Evolutionary conservation across 108 stramenopile genomes (phyloP).

Genomic region (Stephanodiscus triporus): DNA sequence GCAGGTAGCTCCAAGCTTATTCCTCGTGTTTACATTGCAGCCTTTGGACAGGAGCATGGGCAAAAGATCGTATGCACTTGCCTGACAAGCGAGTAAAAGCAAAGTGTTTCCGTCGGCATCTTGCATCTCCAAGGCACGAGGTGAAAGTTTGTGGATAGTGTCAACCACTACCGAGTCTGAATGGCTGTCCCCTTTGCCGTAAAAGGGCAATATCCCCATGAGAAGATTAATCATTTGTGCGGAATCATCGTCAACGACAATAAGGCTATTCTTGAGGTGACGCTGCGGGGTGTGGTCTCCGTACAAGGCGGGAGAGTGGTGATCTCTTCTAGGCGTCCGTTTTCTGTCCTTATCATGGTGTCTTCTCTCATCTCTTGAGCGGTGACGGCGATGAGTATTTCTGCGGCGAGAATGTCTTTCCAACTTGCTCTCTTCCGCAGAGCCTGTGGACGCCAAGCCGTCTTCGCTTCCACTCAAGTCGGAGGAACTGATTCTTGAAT

Average conservation of each 20-base stretch:
- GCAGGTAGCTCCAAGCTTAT: conserved; percentile 45
- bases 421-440: not conserved
- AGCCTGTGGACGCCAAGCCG: no score
- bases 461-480: not conserved
- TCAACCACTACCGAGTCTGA: conserved; percentile 45
- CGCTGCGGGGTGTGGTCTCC: conserved; percentile 2
- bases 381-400: not conserved
- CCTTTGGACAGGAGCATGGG: conserved; percentile 46
- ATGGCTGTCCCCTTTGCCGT: conserved; percentile 35
- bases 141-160: conserved; percentile 47
- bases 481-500: not conserved
- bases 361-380: not conserved
- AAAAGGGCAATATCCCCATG: conserved; percentile 41
- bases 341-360: conserved; percentile 6
- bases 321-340: conserved; percentile 7
- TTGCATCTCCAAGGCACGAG: conserved; percentile 38
- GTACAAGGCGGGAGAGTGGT: not conserved
- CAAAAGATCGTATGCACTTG: conserved; percentile 43
- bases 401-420: conserved; percentile 3
- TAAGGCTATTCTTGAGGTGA: not conserved
- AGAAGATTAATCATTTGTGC: conserved; percentile 42
- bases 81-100: conserved; percentile 50
- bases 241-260: conserved; percentile 24
- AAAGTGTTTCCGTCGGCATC: conserved; percentile 49
- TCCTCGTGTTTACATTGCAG: conserved; percentile 49